Conservation (phyloP, 2,329 filamentous ascomycete species). For the Botrytis elliptica region DNA sequence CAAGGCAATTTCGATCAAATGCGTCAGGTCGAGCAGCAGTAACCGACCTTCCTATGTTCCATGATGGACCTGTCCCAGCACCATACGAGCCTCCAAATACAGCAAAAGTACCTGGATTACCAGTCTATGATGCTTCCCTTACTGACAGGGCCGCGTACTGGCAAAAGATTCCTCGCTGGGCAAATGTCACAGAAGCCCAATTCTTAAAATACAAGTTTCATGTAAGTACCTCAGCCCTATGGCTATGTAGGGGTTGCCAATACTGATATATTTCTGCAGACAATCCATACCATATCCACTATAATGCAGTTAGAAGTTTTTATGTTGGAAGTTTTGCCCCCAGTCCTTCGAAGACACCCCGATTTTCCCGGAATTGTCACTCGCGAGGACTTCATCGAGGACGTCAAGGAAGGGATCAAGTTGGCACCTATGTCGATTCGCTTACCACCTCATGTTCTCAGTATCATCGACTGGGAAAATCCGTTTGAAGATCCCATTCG, state of each 20-base stretch:
- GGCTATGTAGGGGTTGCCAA: background rate
- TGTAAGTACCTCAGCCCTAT: slow-evolving; percentile 43
- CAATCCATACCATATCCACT: slow-evolving; percentile 5
- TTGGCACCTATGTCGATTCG: slow-evolving; percentile 59
- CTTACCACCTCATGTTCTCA: slow-evolving; percentile 59
- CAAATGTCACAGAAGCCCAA: slow-evolving; percentile 46
- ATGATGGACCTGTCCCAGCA: slow-evolving; percentile 9
- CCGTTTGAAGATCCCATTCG: slow-evolving; percentile 59
- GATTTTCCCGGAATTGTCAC: slow-evolving; percentile 43
- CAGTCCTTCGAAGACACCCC: slow-evolving; percentile 45
- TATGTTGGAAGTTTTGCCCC: slow-evolving; percentile 50
- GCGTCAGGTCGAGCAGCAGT: slow-evolving; percentile 20
- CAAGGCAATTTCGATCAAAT: slow-evolving; percentile 20
- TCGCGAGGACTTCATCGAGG: slow-evolving; percentile 53
- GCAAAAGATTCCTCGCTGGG: slow-evolving; percentile 51
- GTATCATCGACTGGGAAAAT: slow-evolving; percentile 57
- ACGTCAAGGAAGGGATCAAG: slow-evolving; percentile 53
- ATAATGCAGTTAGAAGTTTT: slow-evolving; percentile 45
- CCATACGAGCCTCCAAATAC: slow-evolving; percentile 9
- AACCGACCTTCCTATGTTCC: slow-evolving; percentile 5
- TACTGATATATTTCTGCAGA: background rate
- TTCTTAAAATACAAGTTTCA: slow-evolving; percentile 57
- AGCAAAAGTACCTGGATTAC: slow-evolving; percentile 6
- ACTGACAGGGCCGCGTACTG: slow-evolving; percentile 45
- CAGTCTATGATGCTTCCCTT: slow-evolving; percentile 13